phyloP scores from a whole-genome alignment of 2,329 filamentous ascomycete species.

The Aspergillus sp. region DNA sequence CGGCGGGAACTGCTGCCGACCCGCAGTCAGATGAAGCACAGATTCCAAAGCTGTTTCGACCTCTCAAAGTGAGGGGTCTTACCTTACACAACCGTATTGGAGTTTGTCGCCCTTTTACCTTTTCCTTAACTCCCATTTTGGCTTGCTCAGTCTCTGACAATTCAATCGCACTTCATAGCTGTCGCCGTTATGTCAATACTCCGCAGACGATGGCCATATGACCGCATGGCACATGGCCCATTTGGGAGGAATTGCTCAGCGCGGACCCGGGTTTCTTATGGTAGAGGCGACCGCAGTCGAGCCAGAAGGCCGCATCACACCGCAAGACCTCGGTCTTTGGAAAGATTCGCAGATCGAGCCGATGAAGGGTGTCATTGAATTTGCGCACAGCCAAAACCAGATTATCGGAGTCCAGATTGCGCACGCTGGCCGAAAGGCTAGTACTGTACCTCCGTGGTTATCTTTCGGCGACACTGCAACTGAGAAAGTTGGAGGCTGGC shows the following conservation, averaged over 20 bases:
- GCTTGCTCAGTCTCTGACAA: background rate
- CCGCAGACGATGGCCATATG: conserved; percentile 66
- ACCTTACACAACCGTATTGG: conserved; percentile 55
- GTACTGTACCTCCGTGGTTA: conserved; percentile 55
- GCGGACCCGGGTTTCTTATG: conserved; percentile 71
- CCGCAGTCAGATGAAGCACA: conserved; percentile 42
- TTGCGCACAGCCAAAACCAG: conserved; percentile 74
- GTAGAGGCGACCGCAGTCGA: conserved; percentile 77
- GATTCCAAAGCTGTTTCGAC: conserved; percentile 58
- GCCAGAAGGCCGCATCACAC: conserved; percentile 77
- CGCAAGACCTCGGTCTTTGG: conserved; percentile 65
- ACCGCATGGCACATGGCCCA: conserved; percentile 82
- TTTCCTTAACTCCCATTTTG: background rate
- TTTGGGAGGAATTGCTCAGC: conserved; percentile 72
- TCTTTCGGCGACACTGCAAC: conserved; percentile 45
- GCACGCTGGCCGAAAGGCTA: conserved; percentile 70
- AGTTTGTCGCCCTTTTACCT: conserved; percentile 8
- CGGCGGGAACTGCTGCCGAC: conserved; percentile 38
- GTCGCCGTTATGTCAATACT: conserved; percentile 62
- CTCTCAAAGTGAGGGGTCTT: conserved; percentile 57
- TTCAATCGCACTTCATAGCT: conserved; percentile 37
- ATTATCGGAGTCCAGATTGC: conserved; percentile 77
- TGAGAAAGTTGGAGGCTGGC: conserved; percentile 54
- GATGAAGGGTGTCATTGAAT: conserved; percentile 67
- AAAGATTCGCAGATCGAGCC: conserved; percentile 76